Conservation (phyloP, 225 moss, liverwort and hornwort species). For the Rhytidiadelphus loreus region DNA sequence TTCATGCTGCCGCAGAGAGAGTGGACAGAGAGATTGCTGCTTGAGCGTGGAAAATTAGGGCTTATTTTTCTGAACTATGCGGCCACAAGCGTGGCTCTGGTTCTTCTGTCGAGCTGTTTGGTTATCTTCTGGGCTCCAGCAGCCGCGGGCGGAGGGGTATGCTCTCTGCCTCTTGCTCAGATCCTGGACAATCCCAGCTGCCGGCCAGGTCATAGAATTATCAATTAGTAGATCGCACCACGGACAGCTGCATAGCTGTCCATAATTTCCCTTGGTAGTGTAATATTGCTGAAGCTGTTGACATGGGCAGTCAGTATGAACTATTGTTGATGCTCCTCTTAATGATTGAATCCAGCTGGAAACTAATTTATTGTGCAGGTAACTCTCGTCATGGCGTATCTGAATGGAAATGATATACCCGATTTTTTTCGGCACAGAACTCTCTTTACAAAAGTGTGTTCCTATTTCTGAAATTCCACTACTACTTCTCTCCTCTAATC, state of each 20-base stretch:
- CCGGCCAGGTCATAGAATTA: not conserved
- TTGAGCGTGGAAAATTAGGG: conserved; percentile 19
- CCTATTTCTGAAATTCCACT: not conserved
- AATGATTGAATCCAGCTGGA: not conserved
- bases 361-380: conserved; percentile 23
- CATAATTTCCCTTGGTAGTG: not conserved
- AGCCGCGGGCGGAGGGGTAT: conserved; percentile 73
- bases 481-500: not conserved
- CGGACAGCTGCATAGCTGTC: not conserved
- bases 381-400: conserved; percentile 72
- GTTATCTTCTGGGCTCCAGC: conserved; percentile 74
- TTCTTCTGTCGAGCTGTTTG: conserved; percentile 54
- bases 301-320: not conserved
- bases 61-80: conserved; percentile 40
- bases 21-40: conserved; percentile 30
- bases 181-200: not conserved
- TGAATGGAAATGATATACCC: conserved; percentile 73
- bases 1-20: conserved; percentile 25
- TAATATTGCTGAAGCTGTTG: not conserved
- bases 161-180: not conserved
- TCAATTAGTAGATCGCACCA: not conserved
- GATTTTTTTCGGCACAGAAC: conserved; percentile 48
- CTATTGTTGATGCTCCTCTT: not conserved
- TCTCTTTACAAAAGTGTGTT: conserved; percentile 49
- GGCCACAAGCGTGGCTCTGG: conserved; percentile 38